Evolutionary conservation across 345 rosid genomes (phyloP), one percentile per base, ranked within the genome.

Genomic region (Brassica carinata): DNA sequence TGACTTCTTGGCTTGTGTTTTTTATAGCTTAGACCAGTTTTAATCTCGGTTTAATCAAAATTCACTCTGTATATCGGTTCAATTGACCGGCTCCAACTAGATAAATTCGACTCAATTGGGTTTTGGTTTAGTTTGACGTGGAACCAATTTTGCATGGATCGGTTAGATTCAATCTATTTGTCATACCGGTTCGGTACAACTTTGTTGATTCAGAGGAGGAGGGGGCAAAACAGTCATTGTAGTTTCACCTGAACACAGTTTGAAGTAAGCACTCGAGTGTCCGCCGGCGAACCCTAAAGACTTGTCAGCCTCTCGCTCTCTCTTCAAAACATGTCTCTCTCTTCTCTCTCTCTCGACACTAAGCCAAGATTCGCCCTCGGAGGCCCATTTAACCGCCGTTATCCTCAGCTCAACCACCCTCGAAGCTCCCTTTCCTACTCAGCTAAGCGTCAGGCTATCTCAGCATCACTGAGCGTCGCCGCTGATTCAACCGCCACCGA

Each of bases 401-500:
- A 78, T 26, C 73, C 83, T 38, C 33, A 36, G 5, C 72, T 66
- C 7, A 82, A 67, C 64, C 87, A 78, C 69, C 84, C 78, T 67
- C 83, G 81, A 0, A 79, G 76, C 80, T 64, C 78, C 84, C 79
- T 89, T 65, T 11, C 79, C 0, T 78, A 88, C 84, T 76, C 86
- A 62, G 33, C 78, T 74, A 84, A 84, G 58, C 82, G 79, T 8
- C 57, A 38, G 9, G 77, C 76, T 18, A 83, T 80, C 30, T 77
- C 91, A 2, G 74, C 89, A 13, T 85, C 97, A 4, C 78, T 87
- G 67, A 83, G 75, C 76, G 81, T 87, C 8, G 7, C 85, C 8
- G 78, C 89, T 40, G 87, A 84, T 72, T 80, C 94, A 2, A 81
- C 83, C 64, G 48, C 86, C 67, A 70, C 71, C 23, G 87, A 86